Evolutionary conservation across 169 alveolate genomes (phyloP), one percentile per base, ranked within the genome.

Genomic region (Cryptosporidium andersoni): DNA sequence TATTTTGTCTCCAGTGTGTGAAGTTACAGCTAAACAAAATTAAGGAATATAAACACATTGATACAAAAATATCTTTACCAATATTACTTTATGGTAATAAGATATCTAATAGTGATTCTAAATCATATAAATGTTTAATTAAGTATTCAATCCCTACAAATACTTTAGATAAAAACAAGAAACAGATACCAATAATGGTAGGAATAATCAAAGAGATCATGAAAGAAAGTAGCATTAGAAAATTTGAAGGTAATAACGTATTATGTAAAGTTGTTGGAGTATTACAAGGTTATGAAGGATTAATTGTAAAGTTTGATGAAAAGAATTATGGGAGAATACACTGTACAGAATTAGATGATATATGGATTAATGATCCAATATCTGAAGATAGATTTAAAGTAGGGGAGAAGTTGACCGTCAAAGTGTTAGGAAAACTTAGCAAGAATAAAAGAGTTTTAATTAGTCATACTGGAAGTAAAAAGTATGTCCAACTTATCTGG

Each of bases 311-410:
- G 25, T 34, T 74, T 3, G 42, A 37, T 9, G 64, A 74, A 34
- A 74, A 74, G 45, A 74, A 68, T 34, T 74, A 45, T 74, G 85
- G 85, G 16, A 74, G 74, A 14, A 74, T 74, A 25, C 62, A 51
- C 36, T 16, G 55, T n/a, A 43, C 60, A 48, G 85, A 74, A 42
- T 39, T 74, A 51, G 85, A 74, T 58, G 85, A 74, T 48, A 63
- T 58, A 7, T 43, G 34, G 11, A 3, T 74, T 5, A 68, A 74
- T 51, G 60, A 43, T 2, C 85, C 85, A 16, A 12, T 74, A 34
- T 40, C 49, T 8, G 25, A 58, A 9, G 85, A 74, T 25, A 74
- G 48, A 40, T 74, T 16, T 45, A 56, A 58, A 14, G 49, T 56
- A 14, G 85, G 85, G 16, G 0, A 58, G 0, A 74, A 43, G 14